Evolutionary conservation across 768 basidiomycete genomes (phyloP), one percentile per base, ranked within the genome.

Genomic region (Suillus decipiens): DNA sequence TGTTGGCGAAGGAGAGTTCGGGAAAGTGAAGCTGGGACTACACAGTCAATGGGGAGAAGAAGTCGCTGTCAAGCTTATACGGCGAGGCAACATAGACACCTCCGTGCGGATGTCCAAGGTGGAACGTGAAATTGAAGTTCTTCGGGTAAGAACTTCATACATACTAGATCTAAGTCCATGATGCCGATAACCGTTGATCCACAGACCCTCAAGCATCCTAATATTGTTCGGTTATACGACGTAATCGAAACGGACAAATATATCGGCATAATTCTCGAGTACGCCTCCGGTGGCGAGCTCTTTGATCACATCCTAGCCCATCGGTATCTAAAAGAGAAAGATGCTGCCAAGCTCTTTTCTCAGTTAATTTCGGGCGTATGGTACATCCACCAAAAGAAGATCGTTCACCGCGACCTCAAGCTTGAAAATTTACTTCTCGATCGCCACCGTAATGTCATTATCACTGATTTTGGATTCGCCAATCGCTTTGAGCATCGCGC

Each of bases 181-280:
- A 31, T 22, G 59, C 39, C 10, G 51, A 60, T 55, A n/a, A 36
- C 65, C 5, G 72, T 65, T n/a, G 17, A 7, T 47, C 42, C 69
- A 10, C 73, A 98, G 96, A 88, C 86, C 61, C 84, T 99, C 64
- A 94, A 95, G 73, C 97, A 99, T 68, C 97, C 97, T 0, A 99
- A 99, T 75, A 99, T 99, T 76, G 97, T 99, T 41, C 89, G 95
- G 11, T 81, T 99, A 51, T 98, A 96, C 84, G 97, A 99, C 73
- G 96, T 99, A 24, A 97, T 99, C 68, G 96, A 99, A 76, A 99
- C 97, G 1, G 97, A 99, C 82, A 98, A 97, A 77, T 99, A 99
- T 78, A 99, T 99, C 70, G 97, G 97, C 42, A 99, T 99, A 73
- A 96, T 99, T 69, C 87, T 99, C 65, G 97, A 99, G 75, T 99